phyloP scores from a whole-genome alignment of 495 filamentous ascomycete genomes.

The Hyaloscypha variabilis region DNA sequence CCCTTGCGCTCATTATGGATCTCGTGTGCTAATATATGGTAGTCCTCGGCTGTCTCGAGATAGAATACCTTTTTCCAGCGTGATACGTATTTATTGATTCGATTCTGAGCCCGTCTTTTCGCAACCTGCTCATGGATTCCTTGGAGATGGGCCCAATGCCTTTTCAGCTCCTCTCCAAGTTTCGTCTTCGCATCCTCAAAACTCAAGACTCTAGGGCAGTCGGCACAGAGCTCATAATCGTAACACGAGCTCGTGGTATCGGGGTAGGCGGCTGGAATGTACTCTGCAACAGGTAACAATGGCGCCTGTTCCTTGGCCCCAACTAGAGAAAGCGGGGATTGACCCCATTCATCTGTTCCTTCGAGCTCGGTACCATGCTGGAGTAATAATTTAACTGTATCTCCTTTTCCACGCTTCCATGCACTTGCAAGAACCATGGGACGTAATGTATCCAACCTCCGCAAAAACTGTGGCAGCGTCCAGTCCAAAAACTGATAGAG shows the following conservation, averaged over 20 bases:
- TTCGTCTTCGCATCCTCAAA: too few species aligned
- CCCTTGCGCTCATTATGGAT: background rate
- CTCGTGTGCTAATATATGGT: background rate
- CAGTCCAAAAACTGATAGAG: slow-evolving; percentile 4
- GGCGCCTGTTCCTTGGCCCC: too few species aligned
- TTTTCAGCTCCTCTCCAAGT: too few species aligned
- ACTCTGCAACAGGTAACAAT: too few species aligned
- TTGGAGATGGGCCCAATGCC: too few species aligned
- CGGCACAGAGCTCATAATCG: too few species aligned
- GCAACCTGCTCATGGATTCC: too few species aligned
- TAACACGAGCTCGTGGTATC: too few species aligned
- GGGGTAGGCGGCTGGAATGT: too few species aligned
- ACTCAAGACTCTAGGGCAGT: too few species aligned
- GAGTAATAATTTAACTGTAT: background rate
- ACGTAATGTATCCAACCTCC: slow-evolving; percentile 12
- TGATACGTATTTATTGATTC: background rate
- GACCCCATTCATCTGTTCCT: background rate
- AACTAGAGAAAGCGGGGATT: too few species aligned
- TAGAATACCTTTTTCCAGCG: background rate
- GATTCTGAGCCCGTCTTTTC: too few species aligned
- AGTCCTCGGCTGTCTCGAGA: slow-evolving; percentile 2
- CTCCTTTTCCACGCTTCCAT: background rate
- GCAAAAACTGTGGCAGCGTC: background rate
- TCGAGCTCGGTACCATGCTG: background rate
- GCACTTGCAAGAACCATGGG: slow-evolving; percentile 6